phyloP scores from a whole-genome alignment of 805 yeast genomes.

The Starmera amethionina region DNA sequence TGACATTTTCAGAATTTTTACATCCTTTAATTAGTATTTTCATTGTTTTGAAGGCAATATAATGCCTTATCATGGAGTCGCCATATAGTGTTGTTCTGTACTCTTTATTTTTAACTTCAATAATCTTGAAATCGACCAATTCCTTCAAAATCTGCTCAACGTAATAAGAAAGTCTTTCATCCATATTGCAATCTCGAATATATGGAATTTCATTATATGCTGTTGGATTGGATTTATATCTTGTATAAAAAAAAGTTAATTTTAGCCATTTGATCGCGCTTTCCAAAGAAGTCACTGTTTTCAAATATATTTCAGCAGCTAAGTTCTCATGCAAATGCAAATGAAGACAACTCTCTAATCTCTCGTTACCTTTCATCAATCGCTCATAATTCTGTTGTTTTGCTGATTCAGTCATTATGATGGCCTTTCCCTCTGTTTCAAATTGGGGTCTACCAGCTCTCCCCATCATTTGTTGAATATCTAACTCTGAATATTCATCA shows the following conservation, averaged over 20 bases:
- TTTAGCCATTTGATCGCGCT: constrained; percentile 37
- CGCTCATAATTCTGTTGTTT: constrained; percentile 29
- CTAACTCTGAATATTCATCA: constrained; percentile 44
- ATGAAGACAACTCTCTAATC: constrained; percentile 38
- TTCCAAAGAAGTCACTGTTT: constrained; percentile 25
- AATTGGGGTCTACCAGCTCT: constrained; percentile 56
- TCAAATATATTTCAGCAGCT: constrained; percentile 34
- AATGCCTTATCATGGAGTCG: constrained; percentile 38
- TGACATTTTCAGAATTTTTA: constrained; percentile 1
- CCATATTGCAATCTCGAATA: constrained; percentile 14
- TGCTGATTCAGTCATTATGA: constrained; percentile 33
- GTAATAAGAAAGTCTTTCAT: constrained; percentile 23
- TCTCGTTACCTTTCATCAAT: constrained; percentile 31
- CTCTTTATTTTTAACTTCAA: constrained; percentile 8
- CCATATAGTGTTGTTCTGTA: constrained; percentile 33
- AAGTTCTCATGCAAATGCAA: constrained; percentile 28
- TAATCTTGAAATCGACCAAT: constrained; percentile 23
- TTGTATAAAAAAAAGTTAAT: constrained; percentile 39
- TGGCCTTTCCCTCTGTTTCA: constrained; percentile 38
- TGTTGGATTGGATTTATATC: constrained; percentile 29
- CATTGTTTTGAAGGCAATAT: constrained; percentile 35
- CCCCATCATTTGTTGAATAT: constrained; percentile 54
- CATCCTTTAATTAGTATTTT: constrained; percentile 20
- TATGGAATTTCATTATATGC: constrained; percentile 27
- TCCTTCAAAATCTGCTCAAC: constrained; percentile 24